Conservation (phyloP, 371 early-diverging fungal genomes). For the Apophysomyces trapeziformis region DNA sequence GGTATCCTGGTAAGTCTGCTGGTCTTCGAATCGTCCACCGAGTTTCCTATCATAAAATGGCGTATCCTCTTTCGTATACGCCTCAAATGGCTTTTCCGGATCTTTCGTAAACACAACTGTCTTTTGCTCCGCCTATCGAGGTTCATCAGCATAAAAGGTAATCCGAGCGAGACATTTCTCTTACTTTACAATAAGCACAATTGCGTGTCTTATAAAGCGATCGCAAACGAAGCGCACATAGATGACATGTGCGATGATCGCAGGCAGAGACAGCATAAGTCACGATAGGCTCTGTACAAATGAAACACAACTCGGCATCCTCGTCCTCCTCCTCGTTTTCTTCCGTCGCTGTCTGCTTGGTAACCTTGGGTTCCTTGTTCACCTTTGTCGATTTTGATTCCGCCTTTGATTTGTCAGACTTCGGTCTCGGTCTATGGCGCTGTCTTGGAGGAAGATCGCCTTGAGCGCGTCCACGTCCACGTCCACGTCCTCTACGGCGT, state of each 20-base stretch:
- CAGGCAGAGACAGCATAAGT: conserved; percentile 89
- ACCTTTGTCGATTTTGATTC: not conserved
- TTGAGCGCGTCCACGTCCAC: not conserved
- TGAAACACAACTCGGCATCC: conserved; percentile 76
- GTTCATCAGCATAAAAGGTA: not conserved
- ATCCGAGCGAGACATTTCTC: not conserved
- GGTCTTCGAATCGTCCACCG: conserved; percentile 74
- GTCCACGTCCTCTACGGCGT: conserved; percentile 1
- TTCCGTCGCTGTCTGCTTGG: not conserved
- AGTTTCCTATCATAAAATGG: conserved; percentile 66
- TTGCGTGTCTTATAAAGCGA: conserved; percentile 83
- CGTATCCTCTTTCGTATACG: conserved; percentile 48
- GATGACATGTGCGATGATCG: conserved; percentile 90
- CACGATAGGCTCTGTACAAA: conserved; percentile 86
- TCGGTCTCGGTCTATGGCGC: not conserved
- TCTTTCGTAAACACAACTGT: conserved; percentile 76
- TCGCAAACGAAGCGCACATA: conserved; percentile 87
- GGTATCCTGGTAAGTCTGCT: conserved; percentile 74
- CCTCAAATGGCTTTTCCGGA: conserved; percentile 59
- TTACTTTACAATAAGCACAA: conserved; percentile 92
- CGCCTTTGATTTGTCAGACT: conserved; percentile 3
- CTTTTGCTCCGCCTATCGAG: conserved; percentile 64
- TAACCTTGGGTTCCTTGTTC: not conserved
- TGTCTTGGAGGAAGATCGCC: conserved; percentile 1
- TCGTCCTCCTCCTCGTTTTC: conserved; percentile 26